A percentile compares a stretch with the other conserved stretches of the same genome.
Conservation (phyloP, 2,329 filamentous ascomycete species). For the Dactylonectria estremocensis region DNA sequence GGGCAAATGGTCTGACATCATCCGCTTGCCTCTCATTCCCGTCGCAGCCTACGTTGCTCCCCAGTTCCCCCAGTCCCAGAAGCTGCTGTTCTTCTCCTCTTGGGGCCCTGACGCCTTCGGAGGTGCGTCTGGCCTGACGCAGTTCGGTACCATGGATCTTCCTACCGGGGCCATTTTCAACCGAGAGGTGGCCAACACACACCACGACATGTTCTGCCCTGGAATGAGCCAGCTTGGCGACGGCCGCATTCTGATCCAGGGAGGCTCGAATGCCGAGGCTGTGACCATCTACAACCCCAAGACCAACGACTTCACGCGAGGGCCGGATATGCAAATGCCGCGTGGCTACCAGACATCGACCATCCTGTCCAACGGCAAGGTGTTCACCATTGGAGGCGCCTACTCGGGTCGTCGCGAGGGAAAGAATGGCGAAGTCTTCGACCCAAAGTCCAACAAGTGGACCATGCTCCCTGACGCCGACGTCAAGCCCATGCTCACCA, state of each 20-base stretch:
- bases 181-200: constrained; percentile 57
- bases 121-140: constrained; percentile 35
- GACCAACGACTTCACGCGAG: constrained; percentile 56
- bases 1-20: constrained; percentile 37
- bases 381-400: constrained; percentile 73
- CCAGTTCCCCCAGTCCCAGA: constrained; percentile 29
- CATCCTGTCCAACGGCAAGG: constrained; percentile 65
- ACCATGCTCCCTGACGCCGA: constrained; percentile 58
- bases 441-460: constrained; percentile 63
- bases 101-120: constrained; percentile 38
- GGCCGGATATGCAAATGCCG: constrained; percentile 60
- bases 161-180: constrained; percentile 44
- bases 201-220: constrained; percentile 72
- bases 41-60: constrained; percentile 41
- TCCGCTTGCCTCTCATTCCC: constrained; percentile 35
- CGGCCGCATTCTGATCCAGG: constrained; percentile 66
- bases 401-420: constrained; percentile 62
- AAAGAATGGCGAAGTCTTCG: constrained; percentile 72
- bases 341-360: constrained; percentile 69
- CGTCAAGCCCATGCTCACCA: constrained; percentile 67
- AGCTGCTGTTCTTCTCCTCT: constrained; percentile 38
- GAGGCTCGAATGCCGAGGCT: constrained; percentile 65
- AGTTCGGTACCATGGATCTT: constrained; percentile 31
- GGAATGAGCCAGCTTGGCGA: constrained; percentile 65
- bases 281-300: constrained; percentile 64